phyloP scores from a whole-genome alignment of 257 asterid genomes.

The Solanum etuberosum region DNA sequence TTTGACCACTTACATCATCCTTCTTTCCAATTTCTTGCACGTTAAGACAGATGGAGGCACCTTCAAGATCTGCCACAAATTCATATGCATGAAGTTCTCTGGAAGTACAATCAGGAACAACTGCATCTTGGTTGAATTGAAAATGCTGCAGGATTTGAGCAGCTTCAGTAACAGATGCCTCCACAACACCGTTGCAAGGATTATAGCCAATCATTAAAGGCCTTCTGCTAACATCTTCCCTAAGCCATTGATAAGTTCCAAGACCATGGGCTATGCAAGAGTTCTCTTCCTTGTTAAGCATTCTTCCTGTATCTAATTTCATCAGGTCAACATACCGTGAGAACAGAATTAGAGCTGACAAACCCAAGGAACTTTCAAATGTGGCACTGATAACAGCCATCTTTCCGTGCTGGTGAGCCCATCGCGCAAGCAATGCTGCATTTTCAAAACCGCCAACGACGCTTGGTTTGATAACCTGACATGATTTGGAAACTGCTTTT shows the following conservation, averaged over 20 bases:
- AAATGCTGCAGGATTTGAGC: conserved; percentile 49
- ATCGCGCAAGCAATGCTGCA: conserved; percentile 65
- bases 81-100: conserved; percentile 37
- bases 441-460: conserved; percentile 88
- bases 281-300: conserved; percentile 36
- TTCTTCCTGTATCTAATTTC: conserved; percentile 34
- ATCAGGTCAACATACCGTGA: conserved; percentile 68
- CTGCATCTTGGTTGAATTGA: conserved; percentile 36
- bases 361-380: conserved; percentile 69
- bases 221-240: conserved; percentile 49
- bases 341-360: conserved; percentile 72
- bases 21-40: conserved; percentile 61
- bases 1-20: conserved; percentile 34
- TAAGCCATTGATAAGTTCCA: conserved; percentile 88
- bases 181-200: conserved; percentile 36
- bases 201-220: conserved; percentile 35
- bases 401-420: conserved; percentile 92
- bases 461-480: conserved; percentile 91
- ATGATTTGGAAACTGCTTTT: not conserved
- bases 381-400: conserved; percentile 84
- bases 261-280: conserved; percentile 61
- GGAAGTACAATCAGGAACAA: conserved; percentile 32
- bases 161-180: conserved; percentile 59
- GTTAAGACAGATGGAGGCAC: conserved; percentile 38
- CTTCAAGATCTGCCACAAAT: conserved; percentile 36